Percentiles rank a stretch among this genome's conserved stretches.
These are phyloP conservation scores for Schizophyllum commune DNA, from an alignment of 1,284 basidiomycete species.

Conservation along the genomic window DNA sequence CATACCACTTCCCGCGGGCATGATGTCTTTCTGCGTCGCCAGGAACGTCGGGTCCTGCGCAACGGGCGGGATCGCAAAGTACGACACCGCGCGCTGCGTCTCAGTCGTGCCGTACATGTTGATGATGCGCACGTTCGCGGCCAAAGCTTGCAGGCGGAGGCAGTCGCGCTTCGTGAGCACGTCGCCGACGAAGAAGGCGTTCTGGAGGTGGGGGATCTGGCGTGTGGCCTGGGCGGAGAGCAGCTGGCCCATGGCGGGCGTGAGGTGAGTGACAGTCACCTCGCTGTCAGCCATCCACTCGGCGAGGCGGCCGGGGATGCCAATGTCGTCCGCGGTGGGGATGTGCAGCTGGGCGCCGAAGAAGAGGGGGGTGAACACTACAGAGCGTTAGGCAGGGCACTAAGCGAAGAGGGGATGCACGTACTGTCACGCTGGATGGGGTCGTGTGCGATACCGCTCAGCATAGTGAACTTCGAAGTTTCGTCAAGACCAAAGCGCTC, in stretches of 20 bases:
- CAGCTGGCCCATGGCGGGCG: conserved; percentile 98
- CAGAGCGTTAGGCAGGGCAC: conserved; percentile 5
- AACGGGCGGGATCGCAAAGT: conserved; percentile 90
- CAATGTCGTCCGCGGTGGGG: conserved; percentile 96
- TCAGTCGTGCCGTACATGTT: conserved; percentile 99
- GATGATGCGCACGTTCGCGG: conserved; percentile 89
- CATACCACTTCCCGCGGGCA: conserved; percentile 98
- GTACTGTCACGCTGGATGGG: conserved; percentile 98
- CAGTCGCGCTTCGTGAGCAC: conserved; percentile 98
- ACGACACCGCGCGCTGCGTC: conserved; percentile 97
- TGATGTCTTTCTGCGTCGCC: conserved; percentile 93
- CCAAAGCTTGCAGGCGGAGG: conserved; percentile 88
- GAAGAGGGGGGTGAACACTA: conserved; percentile 98
- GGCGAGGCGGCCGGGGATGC: conserved; percentile 92
- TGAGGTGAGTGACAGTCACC: conserved; percentile 93
- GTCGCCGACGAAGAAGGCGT: conserved; percentile 99
- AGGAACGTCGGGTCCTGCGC: conserved; percentile 86
- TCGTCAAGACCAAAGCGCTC: conserved; percentile 75
- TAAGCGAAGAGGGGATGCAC: conserved; percentile 25
- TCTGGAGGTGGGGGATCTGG: conserved; percentile 80
- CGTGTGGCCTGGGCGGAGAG: conserved; percentile 92
- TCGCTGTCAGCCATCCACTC: conserved; percentile 96
- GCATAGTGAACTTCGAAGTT: conserved; percentile 92
- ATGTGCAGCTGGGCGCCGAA: conserved; percentile 95
- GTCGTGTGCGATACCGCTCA: conserved; percentile 98